Conservation (phyloP, 768 basidiomycete genomes). For the Macrolepiota albuminosa region DNA sequence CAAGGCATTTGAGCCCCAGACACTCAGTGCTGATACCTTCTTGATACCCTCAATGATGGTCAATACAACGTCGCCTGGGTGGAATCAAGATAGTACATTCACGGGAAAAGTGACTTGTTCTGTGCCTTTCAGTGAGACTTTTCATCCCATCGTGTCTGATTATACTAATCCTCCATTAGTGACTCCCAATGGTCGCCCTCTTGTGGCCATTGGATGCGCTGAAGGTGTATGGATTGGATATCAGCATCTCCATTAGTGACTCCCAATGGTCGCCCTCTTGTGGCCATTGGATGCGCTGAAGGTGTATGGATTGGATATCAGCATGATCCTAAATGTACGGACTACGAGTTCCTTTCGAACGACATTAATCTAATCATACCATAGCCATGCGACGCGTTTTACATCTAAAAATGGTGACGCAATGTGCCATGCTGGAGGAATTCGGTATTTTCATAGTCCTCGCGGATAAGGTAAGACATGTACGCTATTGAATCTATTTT, state of each 20-base stretch:
- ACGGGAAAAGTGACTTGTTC: constrained; percentile 91
- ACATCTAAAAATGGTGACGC: constrained; percentile 90
- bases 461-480: constrained; percentile 76
- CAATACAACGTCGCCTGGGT: constrained; percentile 46
- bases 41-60: constrained; percentile 62
- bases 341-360: neutral
- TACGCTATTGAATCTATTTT: neutral
- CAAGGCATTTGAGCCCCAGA: constrained; percentile 92
- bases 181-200: constrained; percentile 77
- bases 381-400: constrained; percentile 89
- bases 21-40: constrained; percentile 87
- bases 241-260: constrained; percentile 69
- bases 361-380: neutral
- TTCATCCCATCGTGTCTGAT: neutral
- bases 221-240: constrained; percentile 99
- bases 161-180: constrained; percentile 36
- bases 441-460: constrained; percentile 96
- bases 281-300: constrained; percentile 92
- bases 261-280: constrained; percentile 76
- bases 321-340: constrained; percentile 79
- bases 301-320: constrained; percentile 98
- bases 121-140: constrained; percentile 78
- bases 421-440: constrained; percentile 93
- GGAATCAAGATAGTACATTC: constrained; percentile 71
- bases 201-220: constrained; percentile 91